Evolutionary conservation across 1,284 basidiomycete species (phyloP), one percentile per base, ranked within the genome.

Genomic region (Naganishia sp.): DNA sequence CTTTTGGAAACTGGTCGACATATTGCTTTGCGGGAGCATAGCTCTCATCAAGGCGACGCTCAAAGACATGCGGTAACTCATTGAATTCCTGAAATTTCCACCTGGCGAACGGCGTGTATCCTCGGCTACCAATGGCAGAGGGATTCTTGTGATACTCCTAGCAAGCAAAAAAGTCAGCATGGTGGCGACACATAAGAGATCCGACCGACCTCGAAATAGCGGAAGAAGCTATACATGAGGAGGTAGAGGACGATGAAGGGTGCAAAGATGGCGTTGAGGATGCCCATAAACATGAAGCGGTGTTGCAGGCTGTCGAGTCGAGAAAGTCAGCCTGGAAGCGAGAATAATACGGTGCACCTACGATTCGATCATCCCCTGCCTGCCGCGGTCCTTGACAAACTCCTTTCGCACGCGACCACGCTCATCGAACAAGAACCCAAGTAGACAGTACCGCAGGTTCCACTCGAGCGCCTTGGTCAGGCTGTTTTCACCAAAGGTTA

Each of bases 31-130:
- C 92, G 11, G 87, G 82, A 0, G 90, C 91, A 72, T 95, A 94
- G 68, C 90, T 93, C 72, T 90, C 87, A 71, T 94, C 88, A 59
- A 97, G 83, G 61, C 95, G 84, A 50, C 92, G 84, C 46, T 87
- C 84, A 77, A 99, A 99, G 42, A 95, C 82, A 78, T 99, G 95
- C 0, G 93, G 91, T 5, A 99, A 83, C 77, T 99, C 95, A 77
- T 99, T 99, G 83, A 97, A 99, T 78, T 99, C 96, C 68, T 96
- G 86, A 75, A 99, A 99, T 77, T 97, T 98, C 96, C 96, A 99
- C 71, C 91, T 88, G 0, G 94, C 95, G 71, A 91, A 94, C 1
- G 88, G 89, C 0, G 95, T 99, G 75, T 98, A 99, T 70, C 90
- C 87, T 45, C 96, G 86, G 4, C 90, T 88, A 28, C 94, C 90